These are phyloP conservation scores for Micromonas pusilla DNA, from an alignment of 139 green algal species.

Conservation along the genomic window DNA sequence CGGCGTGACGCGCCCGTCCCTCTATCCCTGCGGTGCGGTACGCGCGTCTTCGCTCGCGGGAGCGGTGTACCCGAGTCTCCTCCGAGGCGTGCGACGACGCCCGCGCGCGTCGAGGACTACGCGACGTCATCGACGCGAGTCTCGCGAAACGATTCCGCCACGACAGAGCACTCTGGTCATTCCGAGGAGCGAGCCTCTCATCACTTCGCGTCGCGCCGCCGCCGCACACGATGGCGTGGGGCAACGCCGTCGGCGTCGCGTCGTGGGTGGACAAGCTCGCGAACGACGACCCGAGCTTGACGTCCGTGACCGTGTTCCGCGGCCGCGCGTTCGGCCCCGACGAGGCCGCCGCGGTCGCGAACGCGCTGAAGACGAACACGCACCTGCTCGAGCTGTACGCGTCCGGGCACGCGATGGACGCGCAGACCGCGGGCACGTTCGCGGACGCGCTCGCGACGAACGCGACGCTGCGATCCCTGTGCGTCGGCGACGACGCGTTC, in stretches of 20 bases:
- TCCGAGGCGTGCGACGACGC: background rate
- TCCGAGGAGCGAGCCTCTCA: too few relatives aligned
- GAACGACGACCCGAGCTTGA: background rate
- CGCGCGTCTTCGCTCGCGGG: too few relatives aligned
- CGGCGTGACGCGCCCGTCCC: too few relatives aligned
- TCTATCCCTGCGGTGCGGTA: too few relatives aligned
- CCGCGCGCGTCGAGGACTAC: background rate
- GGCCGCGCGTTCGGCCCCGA: background rate
- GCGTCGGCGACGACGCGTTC: constrained; percentile 20
- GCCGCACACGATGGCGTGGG: constrained; percentile 4
- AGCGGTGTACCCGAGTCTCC: background rate
- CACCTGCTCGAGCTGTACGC: background rate
- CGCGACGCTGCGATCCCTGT: background rate
- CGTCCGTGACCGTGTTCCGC: background rate
- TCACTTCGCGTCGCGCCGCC: background rate
- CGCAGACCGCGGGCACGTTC: background rate
- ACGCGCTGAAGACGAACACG: background rate
- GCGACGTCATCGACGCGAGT: too few relatives aligned
- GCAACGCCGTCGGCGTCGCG: constrained; percentile 1
- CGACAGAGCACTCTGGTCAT: too few relatives aligned
- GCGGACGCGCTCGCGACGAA: constrained; percentile 1
- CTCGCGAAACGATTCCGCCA: too few relatives aligned
- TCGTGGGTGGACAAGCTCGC: background rate
- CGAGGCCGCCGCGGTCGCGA: background rate
- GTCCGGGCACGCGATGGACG: background rate